Conservation (phyloP, 306 rosid species). For the Quercus engelmannii region DNA sequence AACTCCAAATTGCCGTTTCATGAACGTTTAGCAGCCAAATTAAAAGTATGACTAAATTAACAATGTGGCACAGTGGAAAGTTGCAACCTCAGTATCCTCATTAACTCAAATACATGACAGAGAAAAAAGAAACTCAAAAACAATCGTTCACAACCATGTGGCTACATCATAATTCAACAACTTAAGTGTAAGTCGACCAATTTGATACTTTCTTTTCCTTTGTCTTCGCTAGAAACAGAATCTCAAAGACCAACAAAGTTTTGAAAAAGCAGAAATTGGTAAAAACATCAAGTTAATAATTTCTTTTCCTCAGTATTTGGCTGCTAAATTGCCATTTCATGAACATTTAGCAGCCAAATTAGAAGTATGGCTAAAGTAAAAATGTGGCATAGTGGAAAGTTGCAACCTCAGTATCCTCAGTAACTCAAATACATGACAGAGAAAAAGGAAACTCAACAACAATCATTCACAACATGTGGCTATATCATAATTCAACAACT, state of each 20-base stretch:
- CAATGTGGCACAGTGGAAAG: neutral
- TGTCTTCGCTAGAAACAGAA: neutral
- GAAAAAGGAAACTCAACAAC: neutral
- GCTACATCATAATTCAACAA: too few species aligned
- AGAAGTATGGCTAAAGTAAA: neutral
- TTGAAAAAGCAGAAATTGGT: neutral
- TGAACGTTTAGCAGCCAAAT: neutral
- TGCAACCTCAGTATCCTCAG: too few species aligned
- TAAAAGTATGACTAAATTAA: neutral
- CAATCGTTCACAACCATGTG: too few species aligned
- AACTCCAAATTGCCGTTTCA: neutral
- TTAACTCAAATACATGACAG: too few species aligned
- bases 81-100: too few species aligned
- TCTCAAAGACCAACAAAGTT: neutral
- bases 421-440: neutral
- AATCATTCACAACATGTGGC: neutral
- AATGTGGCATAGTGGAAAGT: neutral
- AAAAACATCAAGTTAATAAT: too few species aligned
- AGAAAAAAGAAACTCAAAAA: too few species aligned
- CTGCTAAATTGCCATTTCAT: neutral
- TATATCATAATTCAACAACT: neutral
- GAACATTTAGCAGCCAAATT: neutral
- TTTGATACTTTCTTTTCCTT: neutral
- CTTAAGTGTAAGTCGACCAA: neutral
- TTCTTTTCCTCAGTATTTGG: neutral